A percentile compares a stretch with the other conserved stretches of the same genome.
Evolutionary conservation across 306 rosid species (phyloP).

Genomic region (Rosa lucieae): DNA sequence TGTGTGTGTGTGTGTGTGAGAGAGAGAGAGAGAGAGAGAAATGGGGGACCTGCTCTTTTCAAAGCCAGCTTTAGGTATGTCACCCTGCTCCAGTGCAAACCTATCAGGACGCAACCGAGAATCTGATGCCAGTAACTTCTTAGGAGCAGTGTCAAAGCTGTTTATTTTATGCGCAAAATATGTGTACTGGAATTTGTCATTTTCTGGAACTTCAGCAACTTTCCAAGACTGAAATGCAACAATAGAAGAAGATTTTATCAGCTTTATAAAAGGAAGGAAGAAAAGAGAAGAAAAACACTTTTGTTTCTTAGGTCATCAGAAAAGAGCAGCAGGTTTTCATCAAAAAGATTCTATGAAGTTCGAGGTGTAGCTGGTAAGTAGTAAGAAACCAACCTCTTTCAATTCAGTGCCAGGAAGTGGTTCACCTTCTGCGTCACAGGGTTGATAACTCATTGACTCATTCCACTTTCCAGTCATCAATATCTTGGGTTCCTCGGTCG

Average conservation of each 20-base stretch:
- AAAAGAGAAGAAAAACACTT: background rate
- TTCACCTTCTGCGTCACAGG: conserved; percentile 88
- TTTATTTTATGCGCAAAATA: conserved; percentile 86
- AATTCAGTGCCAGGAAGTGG: conserved; percentile 81
- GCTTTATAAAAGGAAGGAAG: background rate
- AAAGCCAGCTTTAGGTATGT: conserved; percentile 77
- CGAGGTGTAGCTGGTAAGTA: background rate
- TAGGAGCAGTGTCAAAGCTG: conserved; percentile 90
- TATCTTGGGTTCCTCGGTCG: conserved; percentile 82
- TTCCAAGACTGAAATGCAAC: conserved; percentile 19
- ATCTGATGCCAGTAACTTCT: conserved; percentile 78
- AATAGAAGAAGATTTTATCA: background rate
- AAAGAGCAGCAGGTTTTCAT: background rate
- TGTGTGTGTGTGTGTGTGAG: no score
- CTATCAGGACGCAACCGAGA: conserved; percentile 95
- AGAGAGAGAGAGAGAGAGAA: conserved; percentile 29
- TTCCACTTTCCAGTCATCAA: conserved; percentile 97
- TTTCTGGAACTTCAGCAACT: conserved; percentile 69
- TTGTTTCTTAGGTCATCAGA: background rate
- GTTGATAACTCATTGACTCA: conserved; percentile 75
- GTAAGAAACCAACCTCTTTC: conserved; percentile 63
- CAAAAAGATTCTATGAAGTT: background rate
- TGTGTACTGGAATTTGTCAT: conserved; percentile 83
- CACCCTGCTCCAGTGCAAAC: conserved; percentile 81
- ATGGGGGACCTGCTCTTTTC: conserved; percentile 75